Evolutionary conservation across 2,329 filamentous ascomycete species (phyloP).

Genomic region (Sporothrix brunneoviolacea): DNA sequence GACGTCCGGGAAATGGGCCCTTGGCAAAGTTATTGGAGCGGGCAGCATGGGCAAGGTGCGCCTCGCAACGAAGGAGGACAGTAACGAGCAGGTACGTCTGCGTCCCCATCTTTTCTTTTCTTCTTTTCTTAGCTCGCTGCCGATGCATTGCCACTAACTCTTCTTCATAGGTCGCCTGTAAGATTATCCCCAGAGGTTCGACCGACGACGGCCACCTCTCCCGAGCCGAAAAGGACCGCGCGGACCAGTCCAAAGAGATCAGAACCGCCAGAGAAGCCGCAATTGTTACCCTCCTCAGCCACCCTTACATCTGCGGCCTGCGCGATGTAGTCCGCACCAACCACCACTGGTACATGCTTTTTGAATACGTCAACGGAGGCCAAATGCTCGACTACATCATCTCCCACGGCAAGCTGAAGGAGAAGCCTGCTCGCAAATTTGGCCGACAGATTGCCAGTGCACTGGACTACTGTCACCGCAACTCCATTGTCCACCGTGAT

Average conservation of each 20-base stretch:
- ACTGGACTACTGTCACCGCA: constrained; percentile 93
- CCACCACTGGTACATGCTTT: constrained; percentile 99
- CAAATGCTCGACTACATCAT: constrained; percentile 99
- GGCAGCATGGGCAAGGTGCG: constrained; percentile 99
- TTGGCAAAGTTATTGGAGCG: constrained; percentile 94
- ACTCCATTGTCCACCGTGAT: constrained; percentile 96
- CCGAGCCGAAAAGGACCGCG: constrained; percentile 71
- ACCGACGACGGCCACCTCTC: constrained; percentile 74
- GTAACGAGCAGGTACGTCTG: constrained; percentile 74
- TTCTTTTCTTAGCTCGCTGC: not conserved
- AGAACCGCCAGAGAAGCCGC: constrained; percentile 91
- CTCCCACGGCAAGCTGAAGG: constrained; percentile 92
- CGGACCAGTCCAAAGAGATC: constrained; percentile 94
- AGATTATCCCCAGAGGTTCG: constrained; percentile 88
- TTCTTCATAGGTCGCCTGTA: constrained; percentile 75
- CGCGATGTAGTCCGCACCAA: constrained; percentile 92
- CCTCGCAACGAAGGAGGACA: constrained; percentile 82
- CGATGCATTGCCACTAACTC: not conserved
- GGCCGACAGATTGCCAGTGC: constrained; percentile 95
- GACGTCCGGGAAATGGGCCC: constrained; percentile 83
- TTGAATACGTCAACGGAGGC: constrained; percentile 96
- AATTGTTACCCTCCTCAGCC: constrained; percentile 88
- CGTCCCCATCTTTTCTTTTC: constrained; percentile 9
- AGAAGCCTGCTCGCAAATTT: constrained; percentile 97
- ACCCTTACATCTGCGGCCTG: constrained; percentile 94